phyloP scores from a whole-genome alignment of 106 monocot genomes.

The Phalaenopsis equestris region DNA sequence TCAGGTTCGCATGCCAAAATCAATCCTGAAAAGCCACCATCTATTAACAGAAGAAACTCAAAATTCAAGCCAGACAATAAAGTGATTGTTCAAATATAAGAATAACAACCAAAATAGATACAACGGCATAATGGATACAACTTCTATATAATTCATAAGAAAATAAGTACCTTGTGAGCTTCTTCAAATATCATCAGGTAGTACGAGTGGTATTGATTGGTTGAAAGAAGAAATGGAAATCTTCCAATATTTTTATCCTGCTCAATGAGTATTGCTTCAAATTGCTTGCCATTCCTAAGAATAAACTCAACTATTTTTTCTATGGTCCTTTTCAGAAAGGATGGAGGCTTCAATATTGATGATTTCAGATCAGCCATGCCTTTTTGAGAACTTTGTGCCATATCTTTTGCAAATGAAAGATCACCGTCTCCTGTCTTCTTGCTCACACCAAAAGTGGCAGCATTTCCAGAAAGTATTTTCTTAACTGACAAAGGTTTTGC shows the following conservation, averaged over 20 bases:
- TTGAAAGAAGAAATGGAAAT: slow-evolving; percentile 85
- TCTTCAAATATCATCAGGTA: slow-evolving; percentile 69
- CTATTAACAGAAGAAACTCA: background rate
- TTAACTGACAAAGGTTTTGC: slow-evolving; percentile 23
- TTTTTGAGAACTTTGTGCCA: slow-evolving; percentile 3
- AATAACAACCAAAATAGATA: background rate
- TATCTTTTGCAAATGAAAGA: slow-evolving; percentile 3
- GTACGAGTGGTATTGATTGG: slow-evolving; percentile 68
- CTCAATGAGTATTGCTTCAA: slow-evolving; percentile 73
- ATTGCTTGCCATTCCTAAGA: slow-evolving; percentile 80
- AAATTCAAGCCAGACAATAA: background rate
- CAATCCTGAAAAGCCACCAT: background rate
- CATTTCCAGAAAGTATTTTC: slow-evolving; percentile 21
- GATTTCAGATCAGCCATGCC: slow-evolving; percentile 17
- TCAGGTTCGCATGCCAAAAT: background rate
- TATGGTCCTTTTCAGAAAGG: slow-evolving; percentile 48
- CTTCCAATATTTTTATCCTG: slow-evolving; percentile 69
- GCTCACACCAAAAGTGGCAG: slow-evolving; percentile 7
- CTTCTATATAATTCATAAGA: background rate
- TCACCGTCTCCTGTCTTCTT: slow-evolving; percentile 23
- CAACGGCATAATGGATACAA: background rate
- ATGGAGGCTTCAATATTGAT: slow-evolving; percentile 64
- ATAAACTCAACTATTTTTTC: slow-evolving; percentile 89
- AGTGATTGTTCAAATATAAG: background rate
- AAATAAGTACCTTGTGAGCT: slow-evolving; percentile 56